Evolutionary conservation across 176 grass and related monocot species (phyloP).

Genomic region (Luzula sylvatica): DNA sequence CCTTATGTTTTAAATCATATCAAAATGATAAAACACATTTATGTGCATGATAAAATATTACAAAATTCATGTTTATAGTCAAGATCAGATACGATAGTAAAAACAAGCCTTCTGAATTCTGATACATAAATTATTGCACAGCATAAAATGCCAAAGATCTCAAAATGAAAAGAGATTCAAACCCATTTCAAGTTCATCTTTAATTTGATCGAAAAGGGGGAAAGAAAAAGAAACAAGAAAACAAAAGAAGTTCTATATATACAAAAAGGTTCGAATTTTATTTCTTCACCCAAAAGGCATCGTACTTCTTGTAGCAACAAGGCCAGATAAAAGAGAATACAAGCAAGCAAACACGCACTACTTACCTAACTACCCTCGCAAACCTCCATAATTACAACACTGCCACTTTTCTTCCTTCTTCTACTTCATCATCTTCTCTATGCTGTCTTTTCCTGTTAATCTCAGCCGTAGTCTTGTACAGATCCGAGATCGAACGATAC

Average conservation of each 20-base stretch:
- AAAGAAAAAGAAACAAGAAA: not conserved
- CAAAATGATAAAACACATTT: no score
- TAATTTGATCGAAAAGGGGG: no score
- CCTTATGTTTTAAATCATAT: no score
- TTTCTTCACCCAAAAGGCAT: slow-evolving; percentile 26
- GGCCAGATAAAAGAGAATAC: not conserved
- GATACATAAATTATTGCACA: no score
- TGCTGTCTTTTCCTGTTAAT: not conserved
- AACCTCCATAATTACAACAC: slow-evolving; percentile 20
- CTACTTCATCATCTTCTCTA: not conserved
- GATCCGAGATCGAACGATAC: slow-evolving; percentile 33
- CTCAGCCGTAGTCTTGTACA: slow-evolving; percentile 33
- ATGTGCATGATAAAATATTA: no score
- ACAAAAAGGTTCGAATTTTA: slow-evolving; percentile 14
- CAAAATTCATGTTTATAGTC: no score
- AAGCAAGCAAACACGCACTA: slow-evolving; percentile 1
- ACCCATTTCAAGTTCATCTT: no score
- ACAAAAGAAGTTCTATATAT: slow-evolving; percentile 7
- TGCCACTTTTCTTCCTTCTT: slow-evolving; percentile 6
- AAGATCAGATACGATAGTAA: no score
- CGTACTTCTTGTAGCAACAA: no score
- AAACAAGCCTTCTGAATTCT: no score
- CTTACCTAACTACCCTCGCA: not conserved
- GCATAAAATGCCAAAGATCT: no score
- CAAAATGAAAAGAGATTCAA: no score